These are phyloP conservation scores for Boletus subluridellus DNA, from an alignment of 1,284 basidiomycete genomes.

Conservation along the genomic window DNA sequence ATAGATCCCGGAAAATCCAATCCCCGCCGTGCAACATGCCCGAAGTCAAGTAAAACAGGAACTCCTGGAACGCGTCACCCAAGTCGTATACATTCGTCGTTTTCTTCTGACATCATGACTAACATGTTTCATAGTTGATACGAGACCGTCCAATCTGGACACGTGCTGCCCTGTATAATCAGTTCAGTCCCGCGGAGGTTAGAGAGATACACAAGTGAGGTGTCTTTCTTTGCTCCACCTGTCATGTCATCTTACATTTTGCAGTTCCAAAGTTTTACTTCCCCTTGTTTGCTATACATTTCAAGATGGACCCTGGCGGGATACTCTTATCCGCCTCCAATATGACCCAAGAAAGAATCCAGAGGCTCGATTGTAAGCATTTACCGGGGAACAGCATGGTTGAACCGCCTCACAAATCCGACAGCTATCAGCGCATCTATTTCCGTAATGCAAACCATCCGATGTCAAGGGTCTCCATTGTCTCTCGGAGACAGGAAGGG, in stretches of 20 bases:
- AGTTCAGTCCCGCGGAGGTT: slow-evolving; percentile 67
- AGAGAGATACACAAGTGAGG: slow-evolving; percentile 70
- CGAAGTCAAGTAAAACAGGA: slow-evolving; percentile 55
- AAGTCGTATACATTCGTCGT: slow-evolving; percentile 41
- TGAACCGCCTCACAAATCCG: neutral
- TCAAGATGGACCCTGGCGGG: slow-evolving; percentile 91
- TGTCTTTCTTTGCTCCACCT: neutral
- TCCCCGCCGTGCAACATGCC: slow-evolving; percentile 51
- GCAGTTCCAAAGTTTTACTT: slow-evolving; percentile 68
- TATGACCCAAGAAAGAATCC: slow-evolving; percentile 84
- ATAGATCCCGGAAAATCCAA: slow-evolving; percentile 67
- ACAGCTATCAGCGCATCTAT: slow-evolving; percentile 79
- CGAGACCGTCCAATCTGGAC: slow-evolving; percentile 85
- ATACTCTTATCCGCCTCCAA: slow-evolving; percentile 81
- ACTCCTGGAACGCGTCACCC: slow-evolving; percentile 56
- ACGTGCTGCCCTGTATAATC: slow-evolving; percentile 77
- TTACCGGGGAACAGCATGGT: neutral
- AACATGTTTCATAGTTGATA: slow-evolving; percentile 48
- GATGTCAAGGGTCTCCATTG: slow-evolving; percentile 67
- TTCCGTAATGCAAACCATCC: slow-evolving; percentile 81
- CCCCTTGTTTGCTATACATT: slow-evolving; percentile 82
- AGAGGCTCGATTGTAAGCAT: slow-evolving; percentile 66
- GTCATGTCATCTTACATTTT: neutral
- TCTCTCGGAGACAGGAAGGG: slow-evolving; percentile 61
- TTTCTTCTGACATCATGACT: neutral